phyloP scores from a whole-genome alignment of 805 yeast species.

The Candida broadrunensis region DNA sequence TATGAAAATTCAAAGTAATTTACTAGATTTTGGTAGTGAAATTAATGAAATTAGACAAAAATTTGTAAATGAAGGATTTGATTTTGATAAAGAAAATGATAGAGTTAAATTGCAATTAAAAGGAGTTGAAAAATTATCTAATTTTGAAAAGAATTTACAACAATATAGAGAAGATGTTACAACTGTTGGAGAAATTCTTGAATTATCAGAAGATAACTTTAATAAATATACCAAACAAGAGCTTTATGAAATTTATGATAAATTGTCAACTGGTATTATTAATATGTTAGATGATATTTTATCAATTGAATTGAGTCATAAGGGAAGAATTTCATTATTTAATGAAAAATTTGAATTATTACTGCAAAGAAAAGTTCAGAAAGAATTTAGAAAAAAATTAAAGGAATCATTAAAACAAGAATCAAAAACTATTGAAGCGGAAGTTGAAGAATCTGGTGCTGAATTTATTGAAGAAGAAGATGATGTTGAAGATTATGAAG shows the following conservation, averaged over 20 bases:
- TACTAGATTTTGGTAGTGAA: constrained; percentile 45
- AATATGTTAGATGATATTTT: constrained; percentile 27
- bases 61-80: constrained; percentile 44
- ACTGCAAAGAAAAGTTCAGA: constrained; percentile 27
- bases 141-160: constrained; percentile 24
- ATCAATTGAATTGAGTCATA: constrained; percentile 27
- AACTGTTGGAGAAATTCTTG: constrained; percentile 21
- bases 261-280: constrained; percentile 21
- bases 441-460: constrained; percentile 5
- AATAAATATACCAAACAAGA: constrained; percentile 18
- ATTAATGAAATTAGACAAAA: constrained; percentile 39
- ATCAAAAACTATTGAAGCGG: constrained; percentile 3
- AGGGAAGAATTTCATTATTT: constrained; percentile 24
- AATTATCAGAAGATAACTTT: constrained; percentile 16
- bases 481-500: constrained; percentile 16
- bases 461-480: constrained; percentile 8
- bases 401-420: constrained; percentile 16
- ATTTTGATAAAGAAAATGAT: constrained; percentile 51
- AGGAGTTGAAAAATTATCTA: constrained; percentile 20
- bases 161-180: constrained; percentile 26
- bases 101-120: constrained; percentile 32
- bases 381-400: constrained; percentile 29
- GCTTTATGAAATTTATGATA: constrained; percentile 23
- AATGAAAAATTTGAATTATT: constrained; percentile 25
- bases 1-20: constrained; percentile 40